These are phyloP conservation scores for Lecanoromycetidae sp. DNA, from an alignment of 2,329 filamentous ascomycete species.

Conservation along the genomic window DNA sequence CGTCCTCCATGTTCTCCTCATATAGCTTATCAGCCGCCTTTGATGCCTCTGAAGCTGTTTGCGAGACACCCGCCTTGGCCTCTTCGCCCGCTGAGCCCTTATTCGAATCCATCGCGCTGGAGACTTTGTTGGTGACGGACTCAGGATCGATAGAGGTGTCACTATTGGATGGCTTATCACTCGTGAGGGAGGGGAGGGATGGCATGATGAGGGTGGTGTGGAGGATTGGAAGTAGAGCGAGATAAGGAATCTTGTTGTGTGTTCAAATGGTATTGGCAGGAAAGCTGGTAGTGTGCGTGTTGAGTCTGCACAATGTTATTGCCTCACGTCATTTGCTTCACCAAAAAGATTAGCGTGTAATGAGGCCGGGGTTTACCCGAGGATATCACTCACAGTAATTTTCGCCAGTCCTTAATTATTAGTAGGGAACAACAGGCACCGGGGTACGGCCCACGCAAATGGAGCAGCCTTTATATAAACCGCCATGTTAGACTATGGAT, in stretches of 20 bases:
- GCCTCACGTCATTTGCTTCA: too few relatives aligned
- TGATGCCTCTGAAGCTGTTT: slow-evolving; percentile 15
- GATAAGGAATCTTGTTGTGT: not conserved
- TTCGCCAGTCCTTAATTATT: too few relatives aligned
- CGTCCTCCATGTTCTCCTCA: slow-evolving; percentile 22
- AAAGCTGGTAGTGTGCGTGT: not conserved
- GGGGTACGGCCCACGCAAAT: too few relatives aligned
- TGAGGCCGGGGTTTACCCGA: too few relatives aligned
- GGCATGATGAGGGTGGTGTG: slow-evolving; percentile 7
- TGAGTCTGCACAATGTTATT: not conserved
- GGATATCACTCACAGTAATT: too few relatives aligned
- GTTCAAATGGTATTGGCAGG: not conserved
- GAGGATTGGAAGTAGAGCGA: not conserved
- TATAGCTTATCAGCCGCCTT: slow-evolving; percentile 20
- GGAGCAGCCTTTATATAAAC: too few relatives aligned
- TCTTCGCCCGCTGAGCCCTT: slow-evolving; percentile 11
- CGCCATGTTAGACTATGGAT: slow-evolving; percentile 31
- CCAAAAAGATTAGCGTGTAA: too few relatives aligned
- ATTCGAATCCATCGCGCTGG: slow-evolving; percentile 9
- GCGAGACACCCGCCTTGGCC: slow-evolving; percentile 11
- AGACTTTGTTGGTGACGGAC: slow-evolving; percentile 10
- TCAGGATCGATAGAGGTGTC: slow-evolving; percentile 6
- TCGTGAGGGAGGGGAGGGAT: slow-evolving; percentile 12
- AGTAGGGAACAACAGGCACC: too few relatives aligned
- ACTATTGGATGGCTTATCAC: slow-evolving; percentile 14